A percentile compares a stretch with the other conserved stretches of the same genome.
Conservation (phyloP, 345 rosid genomes). For the Citrus glauca region DNA sequence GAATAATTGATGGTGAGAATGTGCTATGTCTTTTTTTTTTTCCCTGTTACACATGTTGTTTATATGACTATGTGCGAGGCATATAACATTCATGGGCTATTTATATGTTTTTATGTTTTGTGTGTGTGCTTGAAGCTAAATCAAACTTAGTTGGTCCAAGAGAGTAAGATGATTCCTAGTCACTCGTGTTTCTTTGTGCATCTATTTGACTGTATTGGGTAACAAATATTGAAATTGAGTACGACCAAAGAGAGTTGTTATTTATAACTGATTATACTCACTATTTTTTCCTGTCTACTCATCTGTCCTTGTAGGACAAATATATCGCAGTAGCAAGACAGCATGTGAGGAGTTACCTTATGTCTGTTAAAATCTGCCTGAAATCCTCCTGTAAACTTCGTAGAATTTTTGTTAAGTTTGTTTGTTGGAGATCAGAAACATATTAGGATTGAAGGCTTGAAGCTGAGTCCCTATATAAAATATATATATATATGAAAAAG, state of each 20-base stretch:
- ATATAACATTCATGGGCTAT: neutral
- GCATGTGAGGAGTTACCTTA: neutral
- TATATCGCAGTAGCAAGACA: neutral
- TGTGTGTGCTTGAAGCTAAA: neutral
- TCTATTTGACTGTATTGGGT: neutral
- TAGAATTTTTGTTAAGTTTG: neutral
- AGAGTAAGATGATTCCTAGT: neutral
- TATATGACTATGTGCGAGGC: neutral
- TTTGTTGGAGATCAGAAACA: neutral
- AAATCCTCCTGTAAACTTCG: neutral
- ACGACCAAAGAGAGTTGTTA: neutral
- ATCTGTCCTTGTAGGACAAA: neutral
- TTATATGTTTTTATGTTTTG: neutral
- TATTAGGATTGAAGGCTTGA: neutral
- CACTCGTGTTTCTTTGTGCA: neutral
- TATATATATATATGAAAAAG: neutral
- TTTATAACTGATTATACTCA: neutral
- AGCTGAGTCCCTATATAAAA: neutral
- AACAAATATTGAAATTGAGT: neutral
- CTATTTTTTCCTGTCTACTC: neutral
- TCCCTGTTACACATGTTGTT: neutral
- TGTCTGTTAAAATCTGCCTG: neutral
- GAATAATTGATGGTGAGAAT: slow-evolving; percentile 72
- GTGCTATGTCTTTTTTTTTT: neutral
- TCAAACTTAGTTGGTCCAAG: neutral